phyloP scores from a whole-genome alignment of 169 alveolate genomes.

The Plasmodium yoelii region DNA sequence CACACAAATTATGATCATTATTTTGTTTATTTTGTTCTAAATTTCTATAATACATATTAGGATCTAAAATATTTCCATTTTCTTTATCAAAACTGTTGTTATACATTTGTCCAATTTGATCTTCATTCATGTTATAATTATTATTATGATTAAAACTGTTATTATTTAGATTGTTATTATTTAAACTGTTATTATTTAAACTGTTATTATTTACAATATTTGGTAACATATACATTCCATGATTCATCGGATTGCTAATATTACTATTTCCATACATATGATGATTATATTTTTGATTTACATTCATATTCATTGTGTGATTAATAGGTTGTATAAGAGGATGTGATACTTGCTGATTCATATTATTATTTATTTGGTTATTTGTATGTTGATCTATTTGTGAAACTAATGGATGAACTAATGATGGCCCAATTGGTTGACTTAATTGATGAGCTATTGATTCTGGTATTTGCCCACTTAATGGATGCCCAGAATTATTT shows the following conservation, averaged over 20 bases:
- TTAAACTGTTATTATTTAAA: conserved; percentile 9
- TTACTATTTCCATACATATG: background rate
- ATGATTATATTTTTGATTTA: conserved; percentile 11
- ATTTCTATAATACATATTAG: conserved; percentile 27
- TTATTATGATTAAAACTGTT: too few species aligned
- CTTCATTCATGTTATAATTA: background rate
- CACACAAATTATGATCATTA: conserved; percentile 29
- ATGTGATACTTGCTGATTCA: background rate
- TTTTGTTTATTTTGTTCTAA: conserved; percentile 29
- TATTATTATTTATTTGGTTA: conserved; percentile 1
- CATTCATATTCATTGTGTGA: conserved; percentile 5
- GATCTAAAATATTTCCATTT: conserved; percentile 3
- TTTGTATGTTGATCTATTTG: conserved; percentile 16
- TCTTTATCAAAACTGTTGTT: conserved; percentile 28
- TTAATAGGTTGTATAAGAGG: background rate
- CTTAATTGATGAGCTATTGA: conserved; percentile 10
- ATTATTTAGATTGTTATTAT: background rate
- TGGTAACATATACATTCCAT: conserved; percentile 6
- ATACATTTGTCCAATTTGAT: background rate
- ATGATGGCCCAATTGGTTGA: background rate
- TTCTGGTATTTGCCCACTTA: background rate
- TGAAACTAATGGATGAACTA: background rate
- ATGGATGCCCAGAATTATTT: background rate
- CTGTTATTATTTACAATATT: conserved; percentile 20
- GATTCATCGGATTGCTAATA: background rate